A percentile compares a stretch with the other conserved stretches of the same genome.
Conservation (phyloP, 2,329 filamentous ascomycete species). For the Colletotrichum caudatum region DNA sequence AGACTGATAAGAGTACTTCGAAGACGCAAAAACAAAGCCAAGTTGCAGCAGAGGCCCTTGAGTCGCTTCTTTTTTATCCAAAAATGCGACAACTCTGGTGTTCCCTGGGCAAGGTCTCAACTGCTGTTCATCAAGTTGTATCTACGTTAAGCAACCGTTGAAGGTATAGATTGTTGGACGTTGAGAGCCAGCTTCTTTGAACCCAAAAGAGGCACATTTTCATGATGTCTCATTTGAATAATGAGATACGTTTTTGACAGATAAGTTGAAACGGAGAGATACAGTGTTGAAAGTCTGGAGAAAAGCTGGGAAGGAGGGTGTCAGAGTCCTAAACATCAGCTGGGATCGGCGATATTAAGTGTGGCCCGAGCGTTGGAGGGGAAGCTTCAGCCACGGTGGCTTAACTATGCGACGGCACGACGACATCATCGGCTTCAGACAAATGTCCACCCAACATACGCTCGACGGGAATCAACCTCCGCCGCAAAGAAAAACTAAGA, state of each 20-base stretch:
- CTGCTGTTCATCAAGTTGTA: not conserved
- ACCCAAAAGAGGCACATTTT: not conserved
- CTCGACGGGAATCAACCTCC: not conserved
- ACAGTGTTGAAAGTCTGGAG: not conserved
- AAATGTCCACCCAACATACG: conserved; percentile 20
- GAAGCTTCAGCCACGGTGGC: conserved; percentile 44
- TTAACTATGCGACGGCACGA: conserved; percentile 33
- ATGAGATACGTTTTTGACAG: rapidly evolving
- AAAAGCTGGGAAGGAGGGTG: not conserved
- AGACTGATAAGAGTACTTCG: not conserved
- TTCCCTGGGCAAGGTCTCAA: not conserved
- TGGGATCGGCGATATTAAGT: conserved; percentile 1
- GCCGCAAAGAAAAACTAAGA: not conserved
- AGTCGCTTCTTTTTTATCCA: too few relatives aligned
- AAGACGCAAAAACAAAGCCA: not conserved
- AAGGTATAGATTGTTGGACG: not conserved
- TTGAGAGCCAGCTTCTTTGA: not conserved
- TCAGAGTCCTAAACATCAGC: not conserved
- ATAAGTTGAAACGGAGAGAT: not conserved
- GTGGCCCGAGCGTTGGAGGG: conserved; percentile 28
- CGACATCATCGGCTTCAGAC: conserved; percentile 40
- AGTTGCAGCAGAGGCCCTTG: not conserved
- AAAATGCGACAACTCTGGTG: not conserved
- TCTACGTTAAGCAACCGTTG: not conserved
- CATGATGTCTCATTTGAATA: rapidly evolving